A percentile compares a stretch with the other conserved stretches of the same genome.
Evolutionary conservation across 371 early-diverging fungal species (phyloP).

Genomic region (Rhizopus stolonifer): DNA sequence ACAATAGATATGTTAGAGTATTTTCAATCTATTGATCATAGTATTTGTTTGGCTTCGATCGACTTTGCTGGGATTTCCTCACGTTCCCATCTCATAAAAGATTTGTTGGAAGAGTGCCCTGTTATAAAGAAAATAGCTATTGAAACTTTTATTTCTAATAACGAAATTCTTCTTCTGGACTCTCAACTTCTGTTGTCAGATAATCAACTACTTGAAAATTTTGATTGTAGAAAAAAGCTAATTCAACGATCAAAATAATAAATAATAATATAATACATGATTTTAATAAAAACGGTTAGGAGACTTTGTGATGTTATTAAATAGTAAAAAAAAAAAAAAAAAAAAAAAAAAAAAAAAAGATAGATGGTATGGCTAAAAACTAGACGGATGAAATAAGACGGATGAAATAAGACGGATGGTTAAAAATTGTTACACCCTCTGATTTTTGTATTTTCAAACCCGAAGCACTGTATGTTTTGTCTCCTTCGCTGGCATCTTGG

Average conservation of each 20-base stretch:
- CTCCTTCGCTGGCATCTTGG: too few species aligned
- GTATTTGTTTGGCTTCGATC: slow-evolving; percentile 16
- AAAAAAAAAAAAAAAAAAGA: too few species aligned
- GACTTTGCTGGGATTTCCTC: slow-evolving; percentile 5
- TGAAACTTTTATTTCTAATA: slow-evolving; percentile 17
- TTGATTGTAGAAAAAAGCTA: slow-evolving; percentile 12
- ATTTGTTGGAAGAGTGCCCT: slow-evolving; percentile 19
- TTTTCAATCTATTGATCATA: slow-evolving; percentile 14
- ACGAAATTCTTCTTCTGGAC: slow-evolving; percentile 15
- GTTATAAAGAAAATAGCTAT: slow-evolving; percentile 15
- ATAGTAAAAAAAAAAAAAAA: too few species aligned
- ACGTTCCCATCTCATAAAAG: slow-evolving; percentile 19
- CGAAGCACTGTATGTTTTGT: too few species aligned
- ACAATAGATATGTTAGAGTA: slow-evolving; percentile 13
- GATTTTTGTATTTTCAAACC: too few species aligned
- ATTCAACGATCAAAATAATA: slow-evolving; percentile 10
- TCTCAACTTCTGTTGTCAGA: slow-evolving; percentile 15
- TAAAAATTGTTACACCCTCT: too few species aligned
- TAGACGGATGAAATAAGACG: too few species aligned
- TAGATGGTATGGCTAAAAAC: too few species aligned
- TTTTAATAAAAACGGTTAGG: too few species aligned
- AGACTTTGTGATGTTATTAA: too few species aligned
- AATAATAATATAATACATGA: too few species aligned
- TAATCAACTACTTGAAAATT: slow-evolving; percentile 11
- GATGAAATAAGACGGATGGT: too few species aligned